Evolutionary conservation across 495 filamentous ascomycete species (phyloP).

Genomic region (Filosporella fistucella): DNA sequence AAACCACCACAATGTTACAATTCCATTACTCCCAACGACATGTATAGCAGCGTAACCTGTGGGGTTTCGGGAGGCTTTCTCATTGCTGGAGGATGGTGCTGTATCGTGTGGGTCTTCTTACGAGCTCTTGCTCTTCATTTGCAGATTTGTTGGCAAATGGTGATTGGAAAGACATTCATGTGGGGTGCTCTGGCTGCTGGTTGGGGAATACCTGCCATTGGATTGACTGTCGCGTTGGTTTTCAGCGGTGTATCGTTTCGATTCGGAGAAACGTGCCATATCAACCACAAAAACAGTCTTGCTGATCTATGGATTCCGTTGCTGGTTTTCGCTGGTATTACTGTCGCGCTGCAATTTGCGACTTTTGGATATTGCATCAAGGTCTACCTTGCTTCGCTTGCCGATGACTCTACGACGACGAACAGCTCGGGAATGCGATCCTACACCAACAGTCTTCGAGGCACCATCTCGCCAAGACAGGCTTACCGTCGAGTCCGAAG

Average conservation of each 20-base stretch:
- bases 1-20: constrained; percentile 83
- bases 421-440: constrained; percentile 72
- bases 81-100: constrained; percentile 77
- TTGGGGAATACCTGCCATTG: constrained; percentile 75
- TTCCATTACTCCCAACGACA: constrained; percentile 87
- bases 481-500: constrained; percentile 81
- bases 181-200: constrained; percentile 74
- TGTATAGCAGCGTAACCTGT: constrained; percentile 76
- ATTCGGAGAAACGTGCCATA: constrained; percentile 74
- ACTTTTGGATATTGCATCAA: constrained; percentile 94
- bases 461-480: constrained; percentile 76
- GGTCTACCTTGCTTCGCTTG: constrained; percentile 83
- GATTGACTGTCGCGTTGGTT: constrained; percentile 67
- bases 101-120: constrained; percentile 85
- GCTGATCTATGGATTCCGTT: constrained; percentile 89
- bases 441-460: constrained; percentile 69
- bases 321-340: constrained; percentile 69
- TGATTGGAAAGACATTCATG: constrained; percentile 87
- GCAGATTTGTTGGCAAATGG: constrained; percentile 95
- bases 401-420: constrained; percentile 63
- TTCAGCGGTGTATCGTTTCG: constrained; percentile 92
- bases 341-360: constrained; percentile 74
- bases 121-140: constrained; percentile 89
- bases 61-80: constrained; percentile 86
- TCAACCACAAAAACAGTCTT: constrained; percentile 26